A percentile compares a stretch with the other conserved stretches of the same genome.
These are phyloP conservation scores for Cyclocybe aegerita DNA, from an alignment of 768 basidiomycete genomes.

Conservation along the genomic window DNA sequence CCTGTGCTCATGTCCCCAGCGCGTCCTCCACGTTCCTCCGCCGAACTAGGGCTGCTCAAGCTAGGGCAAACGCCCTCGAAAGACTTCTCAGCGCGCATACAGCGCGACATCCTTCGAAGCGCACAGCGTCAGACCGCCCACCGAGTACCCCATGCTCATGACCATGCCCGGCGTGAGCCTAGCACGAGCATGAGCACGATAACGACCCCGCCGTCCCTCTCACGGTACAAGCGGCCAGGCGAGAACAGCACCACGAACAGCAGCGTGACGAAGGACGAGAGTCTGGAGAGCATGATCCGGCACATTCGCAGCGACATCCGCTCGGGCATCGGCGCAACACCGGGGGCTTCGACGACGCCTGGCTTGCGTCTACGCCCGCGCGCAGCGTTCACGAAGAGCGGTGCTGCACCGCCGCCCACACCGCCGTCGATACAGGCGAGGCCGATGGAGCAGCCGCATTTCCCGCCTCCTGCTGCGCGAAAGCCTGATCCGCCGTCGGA, in stretches of 20 bases:
- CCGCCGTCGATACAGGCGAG: background rate
- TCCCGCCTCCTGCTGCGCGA: background rate
- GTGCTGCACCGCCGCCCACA: background rate
- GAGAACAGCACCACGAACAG: slow-evolving; percentile 42
- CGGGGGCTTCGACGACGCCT: slow-evolving; percentile 23
- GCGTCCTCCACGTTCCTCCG: slow-evolving; percentile 45
- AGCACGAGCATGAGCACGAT: slow-evolving; percentile 62
- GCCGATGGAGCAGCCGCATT: background rate
- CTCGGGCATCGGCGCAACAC: slow-evolving; percentile 17
- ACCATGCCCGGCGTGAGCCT: slow-evolving; percentile 14
- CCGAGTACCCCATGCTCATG: slow-evolving; percentile 19
- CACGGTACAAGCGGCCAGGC: slow-evolving; percentile 53
- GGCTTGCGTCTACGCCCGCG: slow-evolving; percentile 31
- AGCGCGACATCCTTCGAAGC: slow-evolving; percentile 60
- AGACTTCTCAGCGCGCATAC: slow-evolving; percentile 70
- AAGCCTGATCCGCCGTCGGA: background rate
- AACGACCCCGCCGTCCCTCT: slow-evolving; percentile 69
- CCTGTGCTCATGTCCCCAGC: slow-evolving; percentile 58
- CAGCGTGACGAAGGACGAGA: slow-evolving; percentile 52
- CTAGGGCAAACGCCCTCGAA: slow-evolving; percentile 67
- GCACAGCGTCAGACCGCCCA: slow-evolving; percentile 39
- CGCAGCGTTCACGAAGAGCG: slow-evolving; percentile 3
- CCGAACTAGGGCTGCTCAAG: slow-evolving; percentile 44
- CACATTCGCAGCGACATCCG: slow-evolving; percentile 33
- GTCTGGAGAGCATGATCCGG: slow-evolving; percentile 70